Percentiles rank a stretch among this genome's conserved stretches.
phyloP scores from a whole-genome alignment of 805 yeast genomes.

The Candida cerambycidarum region DNA sequence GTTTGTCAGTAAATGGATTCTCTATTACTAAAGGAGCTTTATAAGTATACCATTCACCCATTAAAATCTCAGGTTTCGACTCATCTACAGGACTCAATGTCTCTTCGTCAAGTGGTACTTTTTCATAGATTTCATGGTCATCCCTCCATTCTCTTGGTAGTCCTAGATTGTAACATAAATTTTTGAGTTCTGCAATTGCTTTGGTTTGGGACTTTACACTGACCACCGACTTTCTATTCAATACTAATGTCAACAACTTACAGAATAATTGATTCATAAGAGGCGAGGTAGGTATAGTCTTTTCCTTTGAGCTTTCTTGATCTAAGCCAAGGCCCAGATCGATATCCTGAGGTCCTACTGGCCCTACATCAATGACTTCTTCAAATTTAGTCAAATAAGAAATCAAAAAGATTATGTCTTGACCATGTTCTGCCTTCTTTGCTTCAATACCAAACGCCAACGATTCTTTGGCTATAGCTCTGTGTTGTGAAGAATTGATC shows the following conservation, averaged over 20 bases:
- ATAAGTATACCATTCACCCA: slow-evolving; percentile 10
- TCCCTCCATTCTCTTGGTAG: slow-evolving; percentile 42
- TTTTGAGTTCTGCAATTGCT: slow-evolving; percentile 36
- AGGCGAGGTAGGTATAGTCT: slow-evolving; percentile 20
- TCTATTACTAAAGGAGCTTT: slow-evolving; percentile 9
- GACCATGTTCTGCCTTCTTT: slow-evolving; percentile 25
- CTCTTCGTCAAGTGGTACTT: slow-evolving; percentile 6
- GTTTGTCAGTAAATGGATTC: slow-evolving; percentile 21
- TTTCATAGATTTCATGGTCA: slow-evolving; percentile 11
- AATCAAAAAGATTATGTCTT: slow-evolving; percentile 33
- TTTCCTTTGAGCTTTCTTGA: neutral
- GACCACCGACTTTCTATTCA: slow-evolving; percentile 37
- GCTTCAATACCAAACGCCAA: slow-evolving; percentile 36
- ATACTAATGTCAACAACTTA: slow-evolving; percentile 31
- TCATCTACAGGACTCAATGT: slow-evolving; percentile 9
- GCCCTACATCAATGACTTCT: slow-evolving; percentile 19
- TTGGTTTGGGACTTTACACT: slow-evolving; percentile 21
- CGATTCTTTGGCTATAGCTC: slow-evolving; percentile 20
- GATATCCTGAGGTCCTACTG: slow-evolving; percentile 37
- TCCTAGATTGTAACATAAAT: slow-evolving; percentile 26
- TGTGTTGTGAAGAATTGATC: slow-evolving; percentile 17
- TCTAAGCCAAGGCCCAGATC: slow-evolving; percentile 34
- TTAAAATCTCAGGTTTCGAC: slow-evolving; percentile 11
- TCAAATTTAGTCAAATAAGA: slow-evolving; percentile 33
- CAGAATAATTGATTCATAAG: slow-evolving; percentile 35